Evolutionary conservation across 768 basidiomycete species (phyloP), one percentile per base, ranked within the genome.

Genomic region (Boletus tomentosulus): DNA sequence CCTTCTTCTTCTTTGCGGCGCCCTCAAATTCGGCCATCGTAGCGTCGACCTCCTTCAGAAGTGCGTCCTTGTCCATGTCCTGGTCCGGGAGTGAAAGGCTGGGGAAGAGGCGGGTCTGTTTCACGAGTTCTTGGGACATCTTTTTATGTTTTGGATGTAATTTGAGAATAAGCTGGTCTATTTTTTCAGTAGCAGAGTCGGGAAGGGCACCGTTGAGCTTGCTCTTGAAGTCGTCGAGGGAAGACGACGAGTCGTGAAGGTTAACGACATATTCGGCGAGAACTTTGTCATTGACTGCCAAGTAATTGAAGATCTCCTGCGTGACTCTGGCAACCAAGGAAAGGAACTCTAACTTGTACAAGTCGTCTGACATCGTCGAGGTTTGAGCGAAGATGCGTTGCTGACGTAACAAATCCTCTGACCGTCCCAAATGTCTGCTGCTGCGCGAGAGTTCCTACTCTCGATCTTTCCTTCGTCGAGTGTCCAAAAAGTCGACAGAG

Each of bases 81-180:
- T 83, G 74, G 69, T 99, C 85, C 43, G 91, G 83, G 47, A 94
- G 53, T 8, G 94, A 84, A 28, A 99, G 80, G 1, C 94, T 92
- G 3, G 96, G 95, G 66, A 98, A 96, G 68, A 98, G 66, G 28
- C 95, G 84, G 65, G 82, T 85, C 75, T 86, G 80, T 71, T 86
- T 86, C 65, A 69, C 61, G 34, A 69, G 69, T 16, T 63, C 51
- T 24, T 70, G 66, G 28, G 76, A 74, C 41, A 73, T 76, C 70
- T 90, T 90, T 78, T 92, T 97, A 76, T 98, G 88, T 64, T 93
- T 97, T 1, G 96, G 97, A 63, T 99, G 96, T 78, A 98, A 83
- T 53, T 82, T 90, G 51, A 97, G 81, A 61, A 99, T 92, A 49
- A 98, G 82, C 19, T 97, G 89, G 74, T 99, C 96, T 33, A 98